Evolutionary conservation across 352 stramenopile genomes (phyloP).

Genomic region (Pythium monospermum): DNA sequence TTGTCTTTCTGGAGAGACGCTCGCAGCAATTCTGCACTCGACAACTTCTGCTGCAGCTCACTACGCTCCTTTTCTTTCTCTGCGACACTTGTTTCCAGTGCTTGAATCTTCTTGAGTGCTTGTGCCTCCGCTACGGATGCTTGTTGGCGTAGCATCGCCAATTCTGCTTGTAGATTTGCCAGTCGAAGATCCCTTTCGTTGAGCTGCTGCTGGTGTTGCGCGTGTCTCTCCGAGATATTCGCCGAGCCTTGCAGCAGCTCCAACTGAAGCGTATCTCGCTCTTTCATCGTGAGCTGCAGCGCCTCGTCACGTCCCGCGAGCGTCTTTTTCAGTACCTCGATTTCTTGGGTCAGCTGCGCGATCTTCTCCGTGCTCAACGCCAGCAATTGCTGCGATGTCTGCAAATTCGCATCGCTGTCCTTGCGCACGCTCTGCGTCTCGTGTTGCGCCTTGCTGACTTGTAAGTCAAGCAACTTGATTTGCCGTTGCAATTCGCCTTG

Average conservation of each 20-base stretch:
- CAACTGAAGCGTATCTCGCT: slow-evolving; percentile 34
- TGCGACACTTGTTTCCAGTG: slow-evolving; percentile 19
- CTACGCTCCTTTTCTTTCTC: slow-evolving; percentile 14
- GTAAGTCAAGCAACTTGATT: slow-evolving; percentile 36
- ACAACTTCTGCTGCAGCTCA: slow-evolving; percentile 14
- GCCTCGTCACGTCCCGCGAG: slow-evolving; percentile 34
- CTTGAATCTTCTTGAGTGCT: slow-evolving; percentile 15
- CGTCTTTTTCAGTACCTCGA: slow-evolving; percentile 32
- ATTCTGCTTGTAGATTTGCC: slow-evolving; percentile 28
- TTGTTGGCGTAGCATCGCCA: slow-evolving; percentile 23
- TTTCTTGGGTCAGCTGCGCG: slow-evolving; percentile 37
- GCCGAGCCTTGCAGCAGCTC: slow-evolving; percentile 39
- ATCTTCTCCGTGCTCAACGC: slow-evolving; percentile 32
- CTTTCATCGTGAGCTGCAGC: slow-evolving; percentile 37
- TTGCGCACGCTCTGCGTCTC: slow-evolving; percentile 44
- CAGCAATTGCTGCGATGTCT: slow-evolving; percentile 45
- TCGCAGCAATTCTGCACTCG: slow-evolving; percentile 14
- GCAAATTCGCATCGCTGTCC: slow-evolving; percentile 37
- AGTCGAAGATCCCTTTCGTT: slow-evolving; percentile 33
- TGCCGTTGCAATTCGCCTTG: slow-evolving; percentile 33
- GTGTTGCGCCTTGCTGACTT: slow-evolving; percentile 40
- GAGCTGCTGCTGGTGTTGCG: slow-evolving; percentile 32
- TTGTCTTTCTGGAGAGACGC: slow-evolving; percentile 16
- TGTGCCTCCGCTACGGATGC: slow-evolving; percentile 17
- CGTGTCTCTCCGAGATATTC: slow-evolving; percentile 31